Percentiles rank a stretch among this genome's conserved stretches.
These are phyloP conservation scores for Alternaria metachromatica DNA, from an alignment of 2,329 filamentous ascomycete genomes.

Conservation along the genomic window DNA sequence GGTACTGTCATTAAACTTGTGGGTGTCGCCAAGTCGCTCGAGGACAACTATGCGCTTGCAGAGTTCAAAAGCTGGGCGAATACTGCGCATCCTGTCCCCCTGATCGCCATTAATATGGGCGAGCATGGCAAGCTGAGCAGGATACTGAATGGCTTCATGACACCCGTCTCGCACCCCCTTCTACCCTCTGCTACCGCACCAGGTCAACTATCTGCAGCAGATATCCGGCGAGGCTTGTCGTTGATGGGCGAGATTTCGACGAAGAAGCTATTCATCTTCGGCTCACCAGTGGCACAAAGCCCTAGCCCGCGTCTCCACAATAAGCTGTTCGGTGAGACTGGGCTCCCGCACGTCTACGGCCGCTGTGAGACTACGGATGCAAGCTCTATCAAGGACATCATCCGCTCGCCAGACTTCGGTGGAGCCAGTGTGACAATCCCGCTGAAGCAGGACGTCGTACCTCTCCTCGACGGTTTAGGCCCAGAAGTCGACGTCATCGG, in stretches of 20 bases:
- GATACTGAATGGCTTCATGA: slow-evolving; percentile 90
- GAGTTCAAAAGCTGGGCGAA: slow-evolving; percentile 81
- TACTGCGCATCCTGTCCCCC: slow-evolving; percentile 74
- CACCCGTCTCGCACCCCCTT: slow-evolving; percentile 86
- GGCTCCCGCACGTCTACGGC: slow-evolving; percentile 84
- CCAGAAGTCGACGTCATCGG: slow-evolving; percentile 82
- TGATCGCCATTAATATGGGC: slow-evolving; percentile 98
- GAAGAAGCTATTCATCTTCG: slow-evolving; percentile 85
- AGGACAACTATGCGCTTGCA: slow-evolving; percentile 86
- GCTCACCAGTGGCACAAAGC: slow-evolving; percentile 80
- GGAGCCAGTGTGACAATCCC: slow-evolving; percentile 96
- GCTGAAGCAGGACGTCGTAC: slow-evolving; percentile 87
- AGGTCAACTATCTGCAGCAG: slow-evolving; percentile 86
- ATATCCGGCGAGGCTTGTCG: slow-evolving; percentile 80
- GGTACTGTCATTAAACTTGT: slow-evolving; percentile 96
- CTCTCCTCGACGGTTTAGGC: slow-evolving; percentile 78
- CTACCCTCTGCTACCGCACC: slow-evolving; percentile 94
- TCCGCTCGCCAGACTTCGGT: slow-evolving; percentile 78
- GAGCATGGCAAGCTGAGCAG: slow-evolving; percentile 84
- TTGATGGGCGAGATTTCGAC: slow-evolving; percentile 79
- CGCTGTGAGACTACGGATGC: slow-evolving; percentile 75
- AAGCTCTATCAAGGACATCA: slow-evolving; percentile 65
- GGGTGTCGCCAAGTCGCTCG: slow-evolving; percentile 74
- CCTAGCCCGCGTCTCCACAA: slow-evolving; percentile 92
- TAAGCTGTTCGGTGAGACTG: slow-evolving; percentile 74